Evolutionary conservation across 345 rosid genomes (phyloP).

Genomic region (Isatis tinctoria): DNA sequence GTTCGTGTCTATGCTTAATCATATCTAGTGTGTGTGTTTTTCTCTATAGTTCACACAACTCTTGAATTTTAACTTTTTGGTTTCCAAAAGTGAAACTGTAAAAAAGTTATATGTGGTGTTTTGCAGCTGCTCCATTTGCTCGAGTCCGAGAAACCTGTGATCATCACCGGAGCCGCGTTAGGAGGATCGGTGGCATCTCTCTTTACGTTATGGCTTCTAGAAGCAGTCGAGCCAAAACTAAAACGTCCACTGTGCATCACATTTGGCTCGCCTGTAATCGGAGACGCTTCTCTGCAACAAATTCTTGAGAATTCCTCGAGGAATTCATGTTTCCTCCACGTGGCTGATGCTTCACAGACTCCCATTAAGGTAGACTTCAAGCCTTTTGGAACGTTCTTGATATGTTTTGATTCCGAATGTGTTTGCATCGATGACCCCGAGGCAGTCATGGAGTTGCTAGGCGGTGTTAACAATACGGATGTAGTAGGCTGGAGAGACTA

Average conservation of each 20-base stretch:
- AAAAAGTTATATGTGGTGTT: background rate
- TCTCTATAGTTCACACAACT: background rate
- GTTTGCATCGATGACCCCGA: constrained; percentile 51
- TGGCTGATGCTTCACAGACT: background rate
- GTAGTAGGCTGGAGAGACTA: constrained; percentile 16
- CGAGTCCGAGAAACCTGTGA: background rate
- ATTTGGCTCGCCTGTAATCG: constrained; percentile 60
- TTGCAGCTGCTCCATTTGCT: background rate
- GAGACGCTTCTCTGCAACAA: constrained; percentile 39
- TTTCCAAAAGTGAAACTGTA: background rate
- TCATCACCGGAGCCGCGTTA: constrained; percentile 54
- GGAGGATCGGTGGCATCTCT: constrained; percentile 78
- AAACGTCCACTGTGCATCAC: constrained; percentile 61
- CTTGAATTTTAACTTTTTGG: background rate
- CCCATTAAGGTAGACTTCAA: background rate
- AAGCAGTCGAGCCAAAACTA: constrained; percentile 11
- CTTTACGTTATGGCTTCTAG: constrained; percentile 59
- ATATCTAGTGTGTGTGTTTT: background rate
- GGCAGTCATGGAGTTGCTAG: constrained; percentile 30
- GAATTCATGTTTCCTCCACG: constrained; percentile 58
- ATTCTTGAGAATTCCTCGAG: constrained; percentile 32
- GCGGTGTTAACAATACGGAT: background rate
- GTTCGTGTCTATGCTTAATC: background rate
- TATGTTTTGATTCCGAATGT: constrained; percentile 35
- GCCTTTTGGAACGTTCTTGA: constrained; percentile 58